These are phyloP conservation scores for Wickerhamiella allomyrinae DNA, from an alignment of 805 yeast species.

Conservation along the genomic window DNA sequence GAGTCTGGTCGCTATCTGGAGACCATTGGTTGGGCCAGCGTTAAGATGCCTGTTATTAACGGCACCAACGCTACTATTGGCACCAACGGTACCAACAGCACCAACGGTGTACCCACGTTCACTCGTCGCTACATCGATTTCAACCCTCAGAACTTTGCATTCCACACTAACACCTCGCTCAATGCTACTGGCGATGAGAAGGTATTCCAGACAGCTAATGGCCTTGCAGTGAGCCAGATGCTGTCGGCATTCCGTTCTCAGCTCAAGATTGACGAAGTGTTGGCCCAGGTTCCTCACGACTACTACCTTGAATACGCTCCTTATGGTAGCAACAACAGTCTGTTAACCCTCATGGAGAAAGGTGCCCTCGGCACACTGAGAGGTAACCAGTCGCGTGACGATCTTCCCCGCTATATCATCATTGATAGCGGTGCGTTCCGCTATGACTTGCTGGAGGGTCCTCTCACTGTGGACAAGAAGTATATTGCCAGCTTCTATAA, in stretches of 20 bases:
- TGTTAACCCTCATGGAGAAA: conserved; percentile 45
- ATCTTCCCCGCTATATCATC: conserved; percentile 36
- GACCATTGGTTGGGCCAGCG: conserved; percentile 77
- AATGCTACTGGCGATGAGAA: conserved; percentile 5
- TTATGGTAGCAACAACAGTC: conserved; percentile 38
- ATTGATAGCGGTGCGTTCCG: conserved; percentile 82
- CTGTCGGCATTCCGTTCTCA: conserved; percentile 32
- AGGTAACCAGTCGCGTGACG: conserved; percentile 19
- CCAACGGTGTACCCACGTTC: conserved; percentile 17
- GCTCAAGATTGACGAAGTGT: conserved; percentile 39
- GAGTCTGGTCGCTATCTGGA: conserved; percentile 91
- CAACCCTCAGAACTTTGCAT: conserved; percentile 52
- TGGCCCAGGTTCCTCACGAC: conserved; percentile 53
- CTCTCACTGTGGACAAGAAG: conserved; percentile 65
- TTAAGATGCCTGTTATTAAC: conserved; percentile 22
- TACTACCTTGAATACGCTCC: conserved; percentile 60
- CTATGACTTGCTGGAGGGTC: conserved; percentile 74
- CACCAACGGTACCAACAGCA: conserved; percentile 16
- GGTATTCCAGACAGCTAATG: conserved; percentile 41
- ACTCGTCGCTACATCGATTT: conserved; percentile 71
- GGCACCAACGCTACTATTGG: conserved; percentile 17
- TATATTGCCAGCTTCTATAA: conserved; percentile 76
- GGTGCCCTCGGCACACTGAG: conserved; percentile 35
- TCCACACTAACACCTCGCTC: conserved; percentile 35
- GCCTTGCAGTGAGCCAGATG: conserved; percentile 33